Evolutionary conservation across 345 rosid genomes (phyloP).

Genomic region (Psidium friedrichsthalianum): DNA sequence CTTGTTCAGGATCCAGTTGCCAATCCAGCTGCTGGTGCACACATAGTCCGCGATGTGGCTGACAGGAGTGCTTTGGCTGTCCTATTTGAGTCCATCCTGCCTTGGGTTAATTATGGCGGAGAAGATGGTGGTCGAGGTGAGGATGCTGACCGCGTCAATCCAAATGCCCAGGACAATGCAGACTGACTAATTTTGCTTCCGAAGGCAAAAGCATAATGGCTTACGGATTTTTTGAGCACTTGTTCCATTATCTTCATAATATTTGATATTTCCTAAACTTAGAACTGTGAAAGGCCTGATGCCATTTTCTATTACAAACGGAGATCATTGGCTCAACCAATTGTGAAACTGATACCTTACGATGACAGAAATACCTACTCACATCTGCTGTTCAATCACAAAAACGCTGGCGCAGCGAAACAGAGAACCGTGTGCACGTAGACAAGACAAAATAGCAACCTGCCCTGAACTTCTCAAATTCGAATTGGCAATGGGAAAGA

Average conservation of each 20-base stretch:
- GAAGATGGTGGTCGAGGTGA: constrained; percentile 20
- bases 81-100: constrained; percentile 68
- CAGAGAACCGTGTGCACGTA: background rate
- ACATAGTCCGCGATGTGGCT: constrained; percentile 33
- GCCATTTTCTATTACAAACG: background rate
- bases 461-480: background rate
- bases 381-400: background rate
- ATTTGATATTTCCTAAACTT: background rate
- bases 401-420: background rate
- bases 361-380: background rate
- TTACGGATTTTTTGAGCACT: background rate
- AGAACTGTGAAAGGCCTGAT: background rate
- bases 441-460: background rate
- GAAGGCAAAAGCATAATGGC: background rate
- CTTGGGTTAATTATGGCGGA: constrained; percentile 54
- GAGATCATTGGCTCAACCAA: background rate
- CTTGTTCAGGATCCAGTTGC: constrained; percentile 21
- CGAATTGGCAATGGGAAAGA: background rate
- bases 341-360: background rate
- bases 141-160: constrained; percentile 27
- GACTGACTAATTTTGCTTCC: background rate
- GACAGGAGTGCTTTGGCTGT: constrained; percentile 51
- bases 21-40: constrained; percentile 23
- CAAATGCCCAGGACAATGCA: constrained; percentile 19
- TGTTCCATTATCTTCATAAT: background rate